phyloP scores from a whole-genome alignment of 371 early-diverging fungal genomes.

The Haplosporangium sp. region DNA sequence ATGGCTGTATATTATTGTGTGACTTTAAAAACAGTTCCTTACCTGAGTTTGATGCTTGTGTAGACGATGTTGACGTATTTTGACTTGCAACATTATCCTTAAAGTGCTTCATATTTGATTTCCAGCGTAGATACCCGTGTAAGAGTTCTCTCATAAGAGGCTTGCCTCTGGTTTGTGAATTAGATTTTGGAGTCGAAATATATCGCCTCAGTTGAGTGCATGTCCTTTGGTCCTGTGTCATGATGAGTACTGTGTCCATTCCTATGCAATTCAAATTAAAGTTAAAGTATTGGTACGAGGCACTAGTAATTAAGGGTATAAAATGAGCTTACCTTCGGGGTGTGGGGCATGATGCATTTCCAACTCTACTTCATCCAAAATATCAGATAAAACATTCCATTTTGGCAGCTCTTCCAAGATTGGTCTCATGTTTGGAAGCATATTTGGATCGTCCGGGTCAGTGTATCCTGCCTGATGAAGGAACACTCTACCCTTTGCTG shows the following conservation, averaged over 20 bases:
- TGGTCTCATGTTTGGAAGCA: constrained; percentile 75
- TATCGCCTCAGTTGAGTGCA: constrained; percentile 76
- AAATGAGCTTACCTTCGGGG: constrained; percentile 37
- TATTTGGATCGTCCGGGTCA: constrained; percentile 57
- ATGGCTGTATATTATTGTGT: too few relatives aligned
- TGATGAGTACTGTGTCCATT: constrained; percentile 70
- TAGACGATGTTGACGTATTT: constrained; percentile 1
- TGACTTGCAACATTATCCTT: constrained; percentile 44
- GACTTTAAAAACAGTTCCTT: neutral
- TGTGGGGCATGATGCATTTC: constrained; percentile 58
- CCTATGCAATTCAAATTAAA: constrained; percentile 13
- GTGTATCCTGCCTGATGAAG: constrained; percentile 50
- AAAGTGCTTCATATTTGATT: constrained; percentile 62
- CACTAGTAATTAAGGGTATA: neutral
- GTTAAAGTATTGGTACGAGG: neutral
- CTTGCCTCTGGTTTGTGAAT: constrained; percentile 40
- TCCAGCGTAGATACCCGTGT: constrained; percentile 75
- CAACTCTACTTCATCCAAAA: constrained; percentile 82
- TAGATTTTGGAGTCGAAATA: constrained; percentile 51
- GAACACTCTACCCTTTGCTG: constrained; percentile 76
- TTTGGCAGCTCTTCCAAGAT: constrained; percentile 94
- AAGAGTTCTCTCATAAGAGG: constrained; percentile 65
- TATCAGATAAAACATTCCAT: constrained; percentile 79
- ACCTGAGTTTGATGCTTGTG: constrained; percentile 7
- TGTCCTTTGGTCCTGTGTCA: constrained; percentile 77